Evolutionary conservation across 352 stramenopile species (phyloP), one percentile per base, ranked within the genome.

Genomic region (Phytopythium chamaehyphon): DNA sequence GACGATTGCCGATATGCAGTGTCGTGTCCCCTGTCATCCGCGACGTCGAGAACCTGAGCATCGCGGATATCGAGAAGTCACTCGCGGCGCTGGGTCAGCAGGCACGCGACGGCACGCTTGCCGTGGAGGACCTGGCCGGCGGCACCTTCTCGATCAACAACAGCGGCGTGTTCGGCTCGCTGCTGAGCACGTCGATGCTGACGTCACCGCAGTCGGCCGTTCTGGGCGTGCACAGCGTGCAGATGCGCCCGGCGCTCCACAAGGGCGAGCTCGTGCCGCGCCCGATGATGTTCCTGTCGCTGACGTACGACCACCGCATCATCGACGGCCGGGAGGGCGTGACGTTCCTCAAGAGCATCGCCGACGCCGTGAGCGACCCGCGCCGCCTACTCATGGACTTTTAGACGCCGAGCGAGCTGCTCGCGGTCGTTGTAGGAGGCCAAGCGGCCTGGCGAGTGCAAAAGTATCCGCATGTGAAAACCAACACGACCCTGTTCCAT

Each of bases 281-380:
- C 48, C 97, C 97, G n/a, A 99, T 99, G 96, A 99, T 99, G 97
- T 99, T 98, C 67, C 76, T 99, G 40, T 98, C 97, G 42, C 83
- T 99, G 42, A 99, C 96, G 39, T 99, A 99, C 77, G 97, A 99
- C 81, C 97, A 99, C 85, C 89, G 97, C 61, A 88, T 99, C 62
- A 99, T 99, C 63, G 97, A 99, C 76, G 97, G 97, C 47, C 94
- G 97, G 69, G 97, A 99, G 80, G 96, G 93, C 55, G 97, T 99
- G 50, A 99, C 96, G n/a, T 98, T 99, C 82, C 84, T 99, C 55
- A 98, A 98, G 78, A 97, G 75, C 57, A 94, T 99, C 57, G 91
- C 95, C n/a, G 91, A 98, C 40, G 96, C 98, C 63, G 96, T 99
- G 61, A 86, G 88, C 42, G 94, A 99, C 73, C 97, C 97, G 28